Percentiles rank a stretch among this genome's conserved stretches.
Conservation (phyloP, 2,329 filamentous ascomycete species). For the Alternaria angustiovoidea region DNA sequence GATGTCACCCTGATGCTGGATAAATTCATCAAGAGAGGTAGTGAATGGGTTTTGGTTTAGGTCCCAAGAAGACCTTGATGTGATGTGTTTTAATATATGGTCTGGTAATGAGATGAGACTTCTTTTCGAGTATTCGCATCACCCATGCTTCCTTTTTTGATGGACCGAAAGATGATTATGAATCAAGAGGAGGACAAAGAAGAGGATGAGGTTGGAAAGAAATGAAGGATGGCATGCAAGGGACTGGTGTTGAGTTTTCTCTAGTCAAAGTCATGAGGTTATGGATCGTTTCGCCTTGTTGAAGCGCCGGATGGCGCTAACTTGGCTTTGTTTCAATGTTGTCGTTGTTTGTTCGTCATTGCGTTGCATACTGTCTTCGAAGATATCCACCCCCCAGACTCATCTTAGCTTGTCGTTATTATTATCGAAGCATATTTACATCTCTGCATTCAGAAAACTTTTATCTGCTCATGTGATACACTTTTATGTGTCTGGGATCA, state of each 20-base stretch:
- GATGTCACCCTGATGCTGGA: slow-evolving; percentile 88
- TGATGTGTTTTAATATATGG: slow-evolving; percentile 5
- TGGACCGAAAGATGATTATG: neutral
- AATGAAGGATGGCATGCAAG: neutral
- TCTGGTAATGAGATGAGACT: neutral
- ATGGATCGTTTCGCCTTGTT: slow-evolving; percentile 4
- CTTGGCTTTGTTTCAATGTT: neutral
- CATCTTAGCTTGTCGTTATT: slow-evolving; percentile 16
- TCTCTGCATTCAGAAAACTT: neutral
- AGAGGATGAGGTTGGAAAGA: neutral
- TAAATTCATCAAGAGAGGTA: slow-evolving; percentile 96
- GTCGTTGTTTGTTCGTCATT: neutral
- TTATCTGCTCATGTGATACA: neutral
- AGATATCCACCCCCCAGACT: slow-evolving; percentile 16
- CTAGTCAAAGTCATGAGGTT: slow-evolving; percentile 5
- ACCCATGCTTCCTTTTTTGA: neutral
- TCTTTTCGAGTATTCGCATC: neutral
- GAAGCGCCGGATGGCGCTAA: neutral
- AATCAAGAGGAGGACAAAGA: neutral
- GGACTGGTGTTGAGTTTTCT: neutral
- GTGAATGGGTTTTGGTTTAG: slow-evolving; percentile 83
- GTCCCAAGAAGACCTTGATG: neutral
- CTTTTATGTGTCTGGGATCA: neutral
- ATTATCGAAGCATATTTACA: slow-evolving; percentile 1
- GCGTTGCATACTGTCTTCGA: slow-evolving; percentile 13